Conservation (phyloP, 257 asterid genomes). For the Solanum dulcamara region DNA sequence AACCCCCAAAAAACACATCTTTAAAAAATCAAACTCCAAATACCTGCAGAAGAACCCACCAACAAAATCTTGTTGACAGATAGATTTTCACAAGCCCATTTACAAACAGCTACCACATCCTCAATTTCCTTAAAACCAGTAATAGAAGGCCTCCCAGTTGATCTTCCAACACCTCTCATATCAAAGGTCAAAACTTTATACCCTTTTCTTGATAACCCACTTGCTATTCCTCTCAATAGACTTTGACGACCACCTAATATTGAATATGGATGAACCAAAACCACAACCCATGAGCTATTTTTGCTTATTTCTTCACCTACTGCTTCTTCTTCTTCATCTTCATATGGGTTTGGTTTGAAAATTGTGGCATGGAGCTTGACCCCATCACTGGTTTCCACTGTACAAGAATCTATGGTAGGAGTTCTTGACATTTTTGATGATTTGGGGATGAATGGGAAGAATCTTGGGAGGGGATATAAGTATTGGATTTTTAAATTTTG, state of each 20-base stretch:
- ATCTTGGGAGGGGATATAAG: too few relatives aligned
- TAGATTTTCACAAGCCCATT: constrained; percentile 27
- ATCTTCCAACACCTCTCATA: constrained; percentile 48
- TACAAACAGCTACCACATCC: constrained; percentile 43
- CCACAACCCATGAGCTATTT: constrained; percentile 10
- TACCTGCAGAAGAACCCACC: constrained; percentile 59
- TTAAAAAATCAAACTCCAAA: neutral
- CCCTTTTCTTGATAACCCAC: constrained; percentile 33
- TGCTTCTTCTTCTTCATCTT: neutral
- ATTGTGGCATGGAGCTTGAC: constrained; percentile 23
- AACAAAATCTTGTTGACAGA: constrained; percentile 15
- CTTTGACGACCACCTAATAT: constrained; percentile 35
- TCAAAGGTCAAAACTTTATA: constrained; percentile 43
- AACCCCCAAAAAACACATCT: neutral
- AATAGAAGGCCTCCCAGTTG: constrained; percentile 34
- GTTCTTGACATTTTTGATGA: neutral
- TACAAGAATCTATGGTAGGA: constrained; percentile 15
- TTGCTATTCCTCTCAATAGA: constrained; percentile 33
- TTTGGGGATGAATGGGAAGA: neutral
- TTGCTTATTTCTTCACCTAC: neutral
- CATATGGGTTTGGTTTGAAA: constrained; percentile 15
- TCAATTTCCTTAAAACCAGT: constrained; percentile 31
- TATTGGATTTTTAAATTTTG: neutral
- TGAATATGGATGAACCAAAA: constrained; percentile 53
- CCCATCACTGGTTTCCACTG: constrained; percentile 41